phyloP scores from a whole-genome alignment of 1,284 basidiomycete species.

The Austropuccinia psidii region DNA sequence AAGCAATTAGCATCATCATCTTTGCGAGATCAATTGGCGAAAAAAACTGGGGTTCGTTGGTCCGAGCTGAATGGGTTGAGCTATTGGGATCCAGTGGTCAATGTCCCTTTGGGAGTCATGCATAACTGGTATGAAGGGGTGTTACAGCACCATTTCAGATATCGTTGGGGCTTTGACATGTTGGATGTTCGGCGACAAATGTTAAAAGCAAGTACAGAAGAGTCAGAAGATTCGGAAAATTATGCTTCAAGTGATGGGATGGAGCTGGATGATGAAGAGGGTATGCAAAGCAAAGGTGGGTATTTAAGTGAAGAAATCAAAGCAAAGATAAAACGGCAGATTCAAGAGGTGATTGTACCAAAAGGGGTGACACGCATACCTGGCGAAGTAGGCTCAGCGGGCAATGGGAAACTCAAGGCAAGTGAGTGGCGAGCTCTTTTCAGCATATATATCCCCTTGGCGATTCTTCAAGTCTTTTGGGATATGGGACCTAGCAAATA shows the following conservation, averaged over 20 bases:
- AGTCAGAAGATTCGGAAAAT: too few species aligned
- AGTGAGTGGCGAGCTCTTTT: neutral
- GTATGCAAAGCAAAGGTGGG: too few species aligned
- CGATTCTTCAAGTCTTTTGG: neutral
- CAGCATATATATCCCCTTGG: neutral
- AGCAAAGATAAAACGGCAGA: too few species aligned
- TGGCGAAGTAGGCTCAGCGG: conserved; percentile 3
- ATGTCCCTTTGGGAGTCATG: neutral
- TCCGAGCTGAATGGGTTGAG: neutral
- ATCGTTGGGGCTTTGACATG: neutral
- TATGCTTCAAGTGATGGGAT: too few species aligned
- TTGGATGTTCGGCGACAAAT: too few species aligned
- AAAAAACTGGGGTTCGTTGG: neutral
- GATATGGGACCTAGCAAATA: too few species aligned
- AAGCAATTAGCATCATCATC: neutral
- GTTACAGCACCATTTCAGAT: neutral
- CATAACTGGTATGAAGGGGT: neutral
- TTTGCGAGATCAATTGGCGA: neutral
- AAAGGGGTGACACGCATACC: too few species aligned
- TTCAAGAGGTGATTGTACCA: too few species aligned
- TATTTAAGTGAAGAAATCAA: too few species aligned
- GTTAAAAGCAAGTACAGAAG: too few species aligned
- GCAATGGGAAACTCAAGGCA: conserved; percentile 1
- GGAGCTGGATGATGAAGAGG: too few species aligned
- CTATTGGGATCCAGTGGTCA: neutral